These are phyloP conservation scores for Xerocomellus amylosporus DNA, from an alignment of 768 basidiomycete species.

Conservation along the genomic window DNA sequence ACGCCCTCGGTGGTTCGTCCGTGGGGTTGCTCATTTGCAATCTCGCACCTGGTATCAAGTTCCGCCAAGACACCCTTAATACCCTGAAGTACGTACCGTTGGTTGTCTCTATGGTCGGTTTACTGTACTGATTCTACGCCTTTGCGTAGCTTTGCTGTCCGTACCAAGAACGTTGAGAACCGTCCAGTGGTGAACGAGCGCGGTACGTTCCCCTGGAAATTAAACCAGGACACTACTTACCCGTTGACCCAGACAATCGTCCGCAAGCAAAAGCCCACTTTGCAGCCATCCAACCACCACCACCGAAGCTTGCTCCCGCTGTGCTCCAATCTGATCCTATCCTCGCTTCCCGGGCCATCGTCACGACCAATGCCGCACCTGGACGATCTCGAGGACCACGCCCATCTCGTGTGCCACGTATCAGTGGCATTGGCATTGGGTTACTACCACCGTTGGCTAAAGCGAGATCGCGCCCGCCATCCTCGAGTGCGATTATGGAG, in stretches of 20 bases:
- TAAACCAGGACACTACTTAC: background rate
- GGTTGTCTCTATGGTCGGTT: background rate
- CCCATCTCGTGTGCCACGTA: slow-evolving; percentile 32
- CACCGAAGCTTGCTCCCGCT: slow-evolving; percentile 45
- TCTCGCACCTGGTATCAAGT: slow-evolving; percentile 77
- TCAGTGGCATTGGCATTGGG: slow-evolving; percentile 29
- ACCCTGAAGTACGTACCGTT: slow-evolving; percentile 70
- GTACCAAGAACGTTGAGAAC: slow-evolving; percentile 86
- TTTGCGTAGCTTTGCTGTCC: slow-evolving; percentile 64
- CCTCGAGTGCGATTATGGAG: slow-evolving; percentile 11
- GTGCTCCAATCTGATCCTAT: slow-evolving; percentile 44
- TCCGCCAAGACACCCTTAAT: slow-evolving; percentile 84
- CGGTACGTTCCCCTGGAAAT: slow-evolving; percentile 41
- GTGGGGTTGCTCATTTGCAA: slow-evolving; percentile 84
- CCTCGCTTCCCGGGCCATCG: slow-evolving; percentile 7
- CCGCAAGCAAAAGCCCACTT: slow-evolving; percentile 61
- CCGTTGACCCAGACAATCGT: slow-evolving; percentile 47
- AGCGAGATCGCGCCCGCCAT: slow-evolving; percentile 19
- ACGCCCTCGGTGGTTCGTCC: slow-evolving; percentile 80
- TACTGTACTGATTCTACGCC: background rate
- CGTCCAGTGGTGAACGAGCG: slow-evolving; percentile 75
- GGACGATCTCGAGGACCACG: slow-evolving; percentile 27
- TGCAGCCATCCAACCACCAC: slow-evolving; percentile 52
- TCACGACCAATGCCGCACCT: slow-evolving; percentile 13
- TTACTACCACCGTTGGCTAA: slow-evolving; percentile 24